Conservation (phyloP, 2,329 filamentous ascomycete species). For the Neonectria ditissima region DNA sequence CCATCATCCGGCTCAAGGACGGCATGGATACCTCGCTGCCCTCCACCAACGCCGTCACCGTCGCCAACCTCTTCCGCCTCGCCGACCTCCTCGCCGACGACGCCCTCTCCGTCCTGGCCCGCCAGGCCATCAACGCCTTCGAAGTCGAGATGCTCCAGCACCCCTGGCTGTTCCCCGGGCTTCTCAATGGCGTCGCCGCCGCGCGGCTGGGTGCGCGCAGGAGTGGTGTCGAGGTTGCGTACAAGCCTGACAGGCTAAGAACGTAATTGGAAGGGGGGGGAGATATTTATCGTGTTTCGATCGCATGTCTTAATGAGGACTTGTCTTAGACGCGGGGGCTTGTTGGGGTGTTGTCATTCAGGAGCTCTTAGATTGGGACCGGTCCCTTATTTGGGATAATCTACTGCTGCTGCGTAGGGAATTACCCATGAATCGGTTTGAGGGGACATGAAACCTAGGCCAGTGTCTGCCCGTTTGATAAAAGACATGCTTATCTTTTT, state of each 20-base stretch:
- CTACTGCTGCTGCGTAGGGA: not conserved
- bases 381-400: slow-evolving; percentile 1
- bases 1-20: slow-evolving; percentile 90
- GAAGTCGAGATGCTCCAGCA: slow-evolving; percentile 93
- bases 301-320: not conserved
- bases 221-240: slow-evolving; percentile 43
- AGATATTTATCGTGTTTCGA: not conserved
- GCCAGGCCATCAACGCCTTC: slow-evolving; percentile 84
- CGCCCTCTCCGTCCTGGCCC: slow-evolving; percentile 72
- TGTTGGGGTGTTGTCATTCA: not conserved
- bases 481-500: not conserved
- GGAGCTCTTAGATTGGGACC: not conserved
- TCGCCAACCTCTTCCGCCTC: slow-evolving; percentile 87
- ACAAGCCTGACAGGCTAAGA: slow-evolving; percentile 41
- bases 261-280: slow-evolving; percentile 16
- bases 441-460: not conserved
- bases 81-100: slow-evolving; percentile 75
- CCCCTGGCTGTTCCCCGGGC: slow-evolving; percentile 87
- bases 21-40: slow-evolving; percentile 95
- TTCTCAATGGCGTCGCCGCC: slow-evolving; percentile 81
- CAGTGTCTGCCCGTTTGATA: not conserved
- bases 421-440: not conserved
- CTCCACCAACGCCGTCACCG: slow-evolving; percentile 89
- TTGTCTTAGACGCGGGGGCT: not conserved
- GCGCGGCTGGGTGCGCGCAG: slow-evolving; percentile 75